Evolutionary conservation across 352 stramenopile species (phyloP), one percentile per base, ranked within the genome.

Genomic region (Plasmopara viticola): DNA sequence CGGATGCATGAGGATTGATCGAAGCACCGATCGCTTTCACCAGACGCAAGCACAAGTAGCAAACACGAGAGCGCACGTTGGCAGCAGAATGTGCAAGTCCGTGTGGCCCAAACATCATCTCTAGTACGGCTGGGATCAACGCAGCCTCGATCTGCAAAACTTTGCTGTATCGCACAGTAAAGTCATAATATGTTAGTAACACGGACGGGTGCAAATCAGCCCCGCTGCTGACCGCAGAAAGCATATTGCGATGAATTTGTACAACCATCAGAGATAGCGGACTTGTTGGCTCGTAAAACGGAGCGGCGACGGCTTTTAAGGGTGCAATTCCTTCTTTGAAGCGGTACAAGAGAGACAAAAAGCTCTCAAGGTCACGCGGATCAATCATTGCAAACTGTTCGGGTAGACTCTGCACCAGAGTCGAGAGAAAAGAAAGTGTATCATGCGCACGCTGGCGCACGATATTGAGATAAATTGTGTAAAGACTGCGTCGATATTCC

Each of bases 391-490:
- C 52, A 17, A 91, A 73, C 51, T 87, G 75, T 18, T 51, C 39
- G 2, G 77, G 64, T 38, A 87, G 50, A 39, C 78, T 69, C 31
- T 86, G 68, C 6, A 77, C 68, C 35, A 90, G 44, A 17, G 78
- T 88, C 9, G 65, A 70, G 12, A 91, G 62, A 66, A 86, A 91
- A 15, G 52, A 54, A 45, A 93, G 64, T 20, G 81, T 86, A 30
- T 88, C 72, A 34, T 86, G 60, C 28, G 85, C 74, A 31, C 81
- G 69, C 45, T 87, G 64, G 0, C 83, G 83, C 35, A 82, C 82
- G 46, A 91, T 84, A 56, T 95, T 92, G 42, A 95, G 76, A 55
- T 88, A 95, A 52, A 95, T 90, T 44, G 87, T 90, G 65, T 86
- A 90, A 17, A 92, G 59, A 48, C 81, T 87, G 43, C 75, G 76